Conservation (phyloP, 352 stramenopile species). For the Lagenidium sp. region DNA sequence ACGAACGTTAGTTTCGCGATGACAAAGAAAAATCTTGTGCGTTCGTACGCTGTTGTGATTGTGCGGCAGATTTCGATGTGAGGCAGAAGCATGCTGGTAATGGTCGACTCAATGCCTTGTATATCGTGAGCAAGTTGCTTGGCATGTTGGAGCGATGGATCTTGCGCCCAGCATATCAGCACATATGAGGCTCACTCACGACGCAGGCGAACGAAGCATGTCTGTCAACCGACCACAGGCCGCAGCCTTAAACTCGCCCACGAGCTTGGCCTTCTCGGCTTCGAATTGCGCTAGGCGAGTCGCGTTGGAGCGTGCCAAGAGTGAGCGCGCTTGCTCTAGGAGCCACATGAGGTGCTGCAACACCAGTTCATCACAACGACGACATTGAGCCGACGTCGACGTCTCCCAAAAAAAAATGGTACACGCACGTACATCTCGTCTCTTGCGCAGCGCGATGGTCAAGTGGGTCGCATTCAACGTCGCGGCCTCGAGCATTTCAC, state of each 20-base stretch:
- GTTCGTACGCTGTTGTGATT: slow-evolving; percentile 38
- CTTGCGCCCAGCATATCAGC: slow-evolving; percentile 13
- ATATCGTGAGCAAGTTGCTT: slow-evolving; percentile 35
- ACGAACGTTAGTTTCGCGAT: not conserved
- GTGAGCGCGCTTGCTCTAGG: slow-evolving; percentile 20
- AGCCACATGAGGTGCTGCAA: slow-evolving; percentile 21
- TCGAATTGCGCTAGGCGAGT: slow-evolving; percentile 20
- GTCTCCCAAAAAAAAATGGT: not conserved
- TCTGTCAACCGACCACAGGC: too few species aligned
- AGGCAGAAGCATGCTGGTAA: slow-evolving; percentile 32
- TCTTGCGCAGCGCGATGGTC: slow-evolving; percentile 2
- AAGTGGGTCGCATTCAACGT: not conserved
- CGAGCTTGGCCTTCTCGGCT: slow-evolving; percentile 17
- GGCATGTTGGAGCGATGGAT: slow-evolving; percentile 15
- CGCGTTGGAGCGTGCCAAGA: slow-evolving; percentile 32
- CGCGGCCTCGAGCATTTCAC: not conserved
- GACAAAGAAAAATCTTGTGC: too few species aligned
- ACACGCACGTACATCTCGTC: slow-evolving; percentile 3
- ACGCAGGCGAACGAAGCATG: too few species aligned
- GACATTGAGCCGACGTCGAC: too few species aligned
- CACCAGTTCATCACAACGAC: too few species aligned
- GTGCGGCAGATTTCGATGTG: slow-evolving; percentile 50
- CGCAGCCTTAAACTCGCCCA: slow-evolving; percentile 17
- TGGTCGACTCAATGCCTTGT: slow-evolving; percentile 30
- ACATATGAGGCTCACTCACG: too few species aligned